A percentile compares a stretch with the other conserved stretches of the same genome.
Evolutionary conservation across 2,329 filamentous ascomycete genomes (phyloP).

Genomic region (Scleromitrula shiraiana): DNA sequence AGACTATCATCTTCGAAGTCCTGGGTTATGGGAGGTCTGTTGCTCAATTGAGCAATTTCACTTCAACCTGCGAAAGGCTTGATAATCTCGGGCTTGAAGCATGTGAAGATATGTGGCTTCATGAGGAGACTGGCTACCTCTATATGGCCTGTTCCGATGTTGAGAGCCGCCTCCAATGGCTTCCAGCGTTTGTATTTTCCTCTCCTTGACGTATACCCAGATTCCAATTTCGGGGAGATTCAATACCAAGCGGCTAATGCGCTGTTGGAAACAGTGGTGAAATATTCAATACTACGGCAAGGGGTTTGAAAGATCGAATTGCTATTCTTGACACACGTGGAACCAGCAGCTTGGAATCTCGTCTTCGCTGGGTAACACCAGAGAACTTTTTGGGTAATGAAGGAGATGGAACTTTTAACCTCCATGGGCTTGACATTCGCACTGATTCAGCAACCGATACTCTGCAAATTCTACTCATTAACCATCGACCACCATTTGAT

Average conservation of each 20-base stretch:
- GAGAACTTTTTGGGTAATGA: constrained; percentile 22
- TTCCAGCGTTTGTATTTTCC: constrained; percentile 22
- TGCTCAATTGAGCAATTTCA: constrained; percentile 29
- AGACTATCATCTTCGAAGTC: constrained; percentile 24
- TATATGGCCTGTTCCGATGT: constrained; percentile 26
- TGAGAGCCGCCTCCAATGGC: constrained; percentile 19
- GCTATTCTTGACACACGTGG: constrained; percentile 24
- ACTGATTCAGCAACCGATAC: constrained; percentile 17
- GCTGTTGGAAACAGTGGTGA: constrained; percentile 16
- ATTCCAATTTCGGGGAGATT: too few relatives aligned
- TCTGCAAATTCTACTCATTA: constrained; percentile 30
- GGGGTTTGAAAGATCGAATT: constrained; percentile 20
- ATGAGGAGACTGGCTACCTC: constrained; percentile 22
- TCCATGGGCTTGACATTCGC: constrained; percentile 31
- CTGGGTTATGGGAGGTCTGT: constrained; percentile 28
- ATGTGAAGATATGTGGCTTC: constrained; percentile 28
- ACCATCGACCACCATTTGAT: constrained; percentile 30
- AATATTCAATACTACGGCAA: constrained; percentile 21
- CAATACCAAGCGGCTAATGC: too few relatives aligned
- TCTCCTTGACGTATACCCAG: too few relatives aligned
- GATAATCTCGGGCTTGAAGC: constrained; percentile 21
- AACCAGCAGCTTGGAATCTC: constrained; percentile 16
- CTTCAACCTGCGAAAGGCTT: constrained; percentile 22
- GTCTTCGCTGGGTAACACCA: constrained; percentile 18
- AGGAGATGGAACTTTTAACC: constrained; percentile 25